phyloP scores from a whole-genome alignment of 2,329 filamentous ascomycete species.

The Aspergillus thermomutatus region DNA sequence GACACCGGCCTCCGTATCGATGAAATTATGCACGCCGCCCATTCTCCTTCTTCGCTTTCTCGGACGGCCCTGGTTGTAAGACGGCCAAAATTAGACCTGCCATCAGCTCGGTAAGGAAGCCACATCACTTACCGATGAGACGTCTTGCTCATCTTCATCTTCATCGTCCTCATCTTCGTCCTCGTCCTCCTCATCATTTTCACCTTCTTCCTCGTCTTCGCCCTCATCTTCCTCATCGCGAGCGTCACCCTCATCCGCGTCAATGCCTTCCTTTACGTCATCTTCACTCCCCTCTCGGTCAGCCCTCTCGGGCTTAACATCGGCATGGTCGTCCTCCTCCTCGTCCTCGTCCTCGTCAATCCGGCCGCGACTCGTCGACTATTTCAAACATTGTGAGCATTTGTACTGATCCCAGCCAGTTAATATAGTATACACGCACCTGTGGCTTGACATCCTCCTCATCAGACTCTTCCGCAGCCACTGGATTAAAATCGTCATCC shows the following conservation, averaged over 20 bases:
- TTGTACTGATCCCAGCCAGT: conserved; percentile 7
- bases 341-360: conserved; percentile 35
- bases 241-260: conserved; percentile 40
- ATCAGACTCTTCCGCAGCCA: conserved; percentile 69
- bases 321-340: conserved; percentile 46
- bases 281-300: conserved; percentile 35
- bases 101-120: conserved; percentile 11
- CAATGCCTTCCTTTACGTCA: conserved; percentile 38
- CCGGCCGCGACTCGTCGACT: conserved; percentile 20
- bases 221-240: conserved; percentile 42
- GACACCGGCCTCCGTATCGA: conserved; percentile 97
- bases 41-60: conserved; percentile 70
- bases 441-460: conserved; percentile 52
- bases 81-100: conserved; percentile 11
- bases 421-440: conserved; percentile 23
- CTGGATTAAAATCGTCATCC: conserved; percentile 86
- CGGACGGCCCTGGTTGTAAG: conserved; percentile 57
- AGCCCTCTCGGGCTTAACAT: conserved; percentile 31
- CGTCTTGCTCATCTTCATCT: conserved; percentile 47
- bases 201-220: conserved; percentile 27
- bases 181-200: conserved; percentile 38
- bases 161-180: conserved; percentile 49
- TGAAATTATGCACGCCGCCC: conserved; percentile 76
- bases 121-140: conserved; percentile 59
- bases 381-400: conserved; percentile 15